These are phyloP conservation scores for Elongisporangium senticosum DNA, from an alignment of 352 stramenopile species.

Conservation along the genomic window DNA sequence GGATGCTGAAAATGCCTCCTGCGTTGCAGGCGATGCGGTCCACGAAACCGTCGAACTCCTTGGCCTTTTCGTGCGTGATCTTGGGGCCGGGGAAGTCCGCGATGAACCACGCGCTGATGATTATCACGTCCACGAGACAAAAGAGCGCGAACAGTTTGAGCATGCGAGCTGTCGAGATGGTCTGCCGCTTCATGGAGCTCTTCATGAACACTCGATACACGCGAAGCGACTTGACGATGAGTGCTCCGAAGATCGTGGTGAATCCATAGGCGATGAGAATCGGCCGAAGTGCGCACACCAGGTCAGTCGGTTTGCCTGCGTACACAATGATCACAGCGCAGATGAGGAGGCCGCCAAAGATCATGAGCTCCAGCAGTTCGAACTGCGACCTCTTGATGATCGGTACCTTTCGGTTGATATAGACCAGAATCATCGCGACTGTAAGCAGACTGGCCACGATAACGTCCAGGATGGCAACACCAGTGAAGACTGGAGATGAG, in stretches of 20 bases:
- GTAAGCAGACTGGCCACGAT: conserved; percentile 13
- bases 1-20: conserved; percentile 38
- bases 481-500: conserved; percentile 9
- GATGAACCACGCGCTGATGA: conserved; percentile 11
- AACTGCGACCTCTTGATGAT: conserved; percentile 26
- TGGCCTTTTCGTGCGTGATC: neutral
- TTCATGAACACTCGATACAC: conserved; percentile 38
- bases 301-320: conserved; percentile 9
- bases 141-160: conserved; percentile 16
- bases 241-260: conserved; percentile 23
- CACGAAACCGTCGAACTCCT: conserved; percentile 15
- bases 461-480: conserved; percentile 2
- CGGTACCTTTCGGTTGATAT: conserved; percentile 8
- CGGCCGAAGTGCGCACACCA: conserved; percentile 15
- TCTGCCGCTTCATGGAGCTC: conserved; percentile 20
- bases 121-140: conserved; percentile 13
- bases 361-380: conserved; percentile 19
- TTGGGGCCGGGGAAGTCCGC: conserved; percentile 1
- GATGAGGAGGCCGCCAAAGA: conserved; percentile 21
- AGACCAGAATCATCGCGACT: conserved; percentile 10
- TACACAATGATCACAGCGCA: conserved; percentile 10
- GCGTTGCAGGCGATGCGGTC: conserved; percentile 25
- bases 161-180: conserved; percentile 9
- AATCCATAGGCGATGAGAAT: conserved; percentile 18
- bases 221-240: conserved; percentile 29